Evolutionary conservation across 2,329 filamentous ascomycete genomes (phyloP).

Genomic region (Didymella segeticola): DNA sequence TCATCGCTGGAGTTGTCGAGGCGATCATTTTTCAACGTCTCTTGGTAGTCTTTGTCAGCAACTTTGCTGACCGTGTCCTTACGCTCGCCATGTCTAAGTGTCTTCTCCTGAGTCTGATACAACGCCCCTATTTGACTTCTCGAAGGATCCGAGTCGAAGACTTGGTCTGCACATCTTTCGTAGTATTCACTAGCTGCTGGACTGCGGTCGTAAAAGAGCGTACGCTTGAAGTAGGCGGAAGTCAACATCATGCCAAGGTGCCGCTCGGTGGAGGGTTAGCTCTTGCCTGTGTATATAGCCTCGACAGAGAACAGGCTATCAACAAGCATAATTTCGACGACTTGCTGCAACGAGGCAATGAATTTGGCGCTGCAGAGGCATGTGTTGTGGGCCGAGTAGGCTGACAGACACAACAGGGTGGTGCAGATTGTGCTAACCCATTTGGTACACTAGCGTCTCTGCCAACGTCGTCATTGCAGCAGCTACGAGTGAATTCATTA

Average conservation of each 20-base stretch:
- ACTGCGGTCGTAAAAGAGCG: slow-evolving; percentile 1
- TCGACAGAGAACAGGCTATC: background rate
- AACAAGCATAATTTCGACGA: background rate
- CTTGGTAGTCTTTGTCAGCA: background rate
- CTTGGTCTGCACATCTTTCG: background rate
- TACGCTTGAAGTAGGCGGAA: background rate
- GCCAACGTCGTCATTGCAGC: background rate
- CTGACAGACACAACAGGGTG: background rate
- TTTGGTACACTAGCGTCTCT: background rate
- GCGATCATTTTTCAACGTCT: background rate
- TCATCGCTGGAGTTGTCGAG: background rate
- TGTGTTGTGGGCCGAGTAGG: background rate
- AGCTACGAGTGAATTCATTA: background rate
- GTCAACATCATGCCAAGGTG: no score
- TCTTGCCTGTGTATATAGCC: background rate
- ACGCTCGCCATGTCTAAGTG: background rate
- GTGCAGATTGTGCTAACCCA: background rate
- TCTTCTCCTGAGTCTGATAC: background rate
- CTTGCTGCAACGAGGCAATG: background rate
- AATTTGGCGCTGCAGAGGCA: background rate
- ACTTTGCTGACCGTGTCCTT: background rate
- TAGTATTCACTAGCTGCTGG: background rate
- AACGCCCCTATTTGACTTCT: background rate
- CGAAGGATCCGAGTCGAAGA: background rate
- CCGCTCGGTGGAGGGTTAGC: background rate